Evolutionary conservation across 1,139 yeast species (phyloP), one percentile per base, ranked within the genome.

Genomic region (Casaregolazyma lundiana): DNA sequence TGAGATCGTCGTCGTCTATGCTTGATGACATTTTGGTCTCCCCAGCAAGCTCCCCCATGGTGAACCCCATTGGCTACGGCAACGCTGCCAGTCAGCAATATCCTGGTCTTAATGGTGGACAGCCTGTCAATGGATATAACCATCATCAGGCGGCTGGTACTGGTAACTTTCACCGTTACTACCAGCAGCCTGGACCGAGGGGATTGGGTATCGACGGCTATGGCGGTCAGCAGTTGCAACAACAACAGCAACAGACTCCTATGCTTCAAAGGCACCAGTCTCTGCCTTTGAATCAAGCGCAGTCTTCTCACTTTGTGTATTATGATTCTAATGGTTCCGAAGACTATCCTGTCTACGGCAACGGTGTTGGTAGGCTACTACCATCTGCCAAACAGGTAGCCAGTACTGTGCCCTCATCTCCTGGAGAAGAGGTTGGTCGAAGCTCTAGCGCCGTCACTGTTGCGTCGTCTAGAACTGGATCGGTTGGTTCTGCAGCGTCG

Each of bases 401-500:
- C 16, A 22, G 32, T 8, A 11, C 43, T 7, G 19, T 40, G 37
- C 32, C 37, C 36, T 35, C 43, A n/a, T 32, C 43, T 19, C 37
- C 37, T n/a, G 21, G 43, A 30, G 30, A 32, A 9, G 43, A 40
- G 13, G 32, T 26, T 26, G 32, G 32, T 18, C 17, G 9, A 4
- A 29, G 36, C 9, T 20, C 45, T 15, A 18, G 36, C 26, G 35
- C 45, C 11, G 18, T 39, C 17, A 35, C 45, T 6, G 26, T 39
- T 13, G n/a, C 26, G 4, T 35, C 40, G 11, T 32, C 39, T 22
- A 34, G 29, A 17, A 35, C 26, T 15, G 44, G 44, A 21, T 24
- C 39, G 17, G 35, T 35, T 21, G 44, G 38, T 5, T 35, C 44
- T 13, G 44, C 44, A 24, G 48, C 43, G 13, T 43, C 48, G 2